phyloP scores from a whole-genome alignment of 75 land plant genomes.

The Picea sitchensis region DNA sequence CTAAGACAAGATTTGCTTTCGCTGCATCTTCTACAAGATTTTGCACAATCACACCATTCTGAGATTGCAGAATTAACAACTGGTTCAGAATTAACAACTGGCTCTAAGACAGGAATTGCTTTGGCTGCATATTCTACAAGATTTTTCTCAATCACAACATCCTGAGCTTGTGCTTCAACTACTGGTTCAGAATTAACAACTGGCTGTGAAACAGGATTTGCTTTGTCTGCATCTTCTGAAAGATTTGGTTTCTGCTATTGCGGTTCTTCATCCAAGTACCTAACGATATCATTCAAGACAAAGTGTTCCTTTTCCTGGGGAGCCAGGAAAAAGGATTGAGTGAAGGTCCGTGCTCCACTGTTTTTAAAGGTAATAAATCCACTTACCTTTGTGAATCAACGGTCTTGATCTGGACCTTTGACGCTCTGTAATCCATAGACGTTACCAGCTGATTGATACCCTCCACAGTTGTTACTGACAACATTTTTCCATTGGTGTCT shows the following conservation, averaged over 20 bases:
- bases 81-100: too few species aligned
- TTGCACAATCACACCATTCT: too few species aligned
- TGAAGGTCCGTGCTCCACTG: conserved; percentile 22
- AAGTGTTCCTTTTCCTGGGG: conserved; percentile 56
- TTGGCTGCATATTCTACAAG: background rate
- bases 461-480: conserved; percentile 15
- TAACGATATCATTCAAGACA: conserved; percentile 7
- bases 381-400: conserved; percentile 45
- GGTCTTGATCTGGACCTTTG: too few species aligned
- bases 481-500: conserved; percentile 46
- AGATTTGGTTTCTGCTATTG: background rate
- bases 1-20: too few species aligned
- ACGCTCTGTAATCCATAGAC: too few species aligned
- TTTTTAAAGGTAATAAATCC: conserved; percentile 56
- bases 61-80: too few species aligned
- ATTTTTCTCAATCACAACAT: too few species aligned
- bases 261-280: conserved; percentile 36
- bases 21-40: too few species aligned
- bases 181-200: too few species aligned
- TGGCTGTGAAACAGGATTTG: background rate
- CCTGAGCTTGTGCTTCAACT: too few species aligned
- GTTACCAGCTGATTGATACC: too few species aligned
- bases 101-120: too few species aligned
- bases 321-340: conserved; percentile 30
- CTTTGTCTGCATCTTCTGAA: background rate